A percentile compares a stretch with the other conserved stretches of the same genome.
These are phyloP conservation scores for Lycium ferocissimum DNA, from an alignment of 257 asterid species.

Conservation along the genomic window DNA sequence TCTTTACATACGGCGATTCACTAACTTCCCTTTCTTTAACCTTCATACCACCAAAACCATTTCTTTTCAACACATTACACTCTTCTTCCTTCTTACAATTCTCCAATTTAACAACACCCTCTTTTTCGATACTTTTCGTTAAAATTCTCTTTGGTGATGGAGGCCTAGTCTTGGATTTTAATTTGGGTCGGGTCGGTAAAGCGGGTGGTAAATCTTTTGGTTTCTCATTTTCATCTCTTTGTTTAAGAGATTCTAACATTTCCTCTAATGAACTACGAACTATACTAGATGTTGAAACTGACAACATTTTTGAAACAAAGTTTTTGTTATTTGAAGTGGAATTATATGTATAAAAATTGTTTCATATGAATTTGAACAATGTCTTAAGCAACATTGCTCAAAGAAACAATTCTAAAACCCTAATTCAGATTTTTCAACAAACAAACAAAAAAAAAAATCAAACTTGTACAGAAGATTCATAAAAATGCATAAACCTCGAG, in stretches of 20 bases:
- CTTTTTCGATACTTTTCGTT: conserved; percentile 47
- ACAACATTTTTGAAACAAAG: conserved; percentile 52
- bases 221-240: conserved; percentile 60
- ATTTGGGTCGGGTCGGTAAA: conserved; percentile 79
- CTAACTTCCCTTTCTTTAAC: conserved; percentile 47
- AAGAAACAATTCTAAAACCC: conserved; percentile 48
- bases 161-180: conserved; percentile 63
- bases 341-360: not conserved
- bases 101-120: conserved; percentile 37
- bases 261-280: conserved; percentile 90
- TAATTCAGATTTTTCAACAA: conserved; percentile 26
- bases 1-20: conserved; percentile 57
- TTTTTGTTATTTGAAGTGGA: not conserved
- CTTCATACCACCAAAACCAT: conserved; percentile 56
- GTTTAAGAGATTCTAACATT: conserved; percentile 86
- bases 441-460: not conserved
- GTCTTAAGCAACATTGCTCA: conserved; percentile 46
- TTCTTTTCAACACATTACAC: conserved; percentile 38
- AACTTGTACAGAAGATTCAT: not conserved
- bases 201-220: conserved; percentile 85
- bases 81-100: conserved; percentile 40
- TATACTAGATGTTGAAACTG: conserved; percentile 59
- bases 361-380: conserved; percentile 52
- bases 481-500: conserved; percentile 16
- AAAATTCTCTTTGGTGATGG: conserved; percentile 68